phyloP scores from a whole-genome alignment of 2,329 filamentous ascomycete genomes.

The Rosellinia necatrix region DNA sequence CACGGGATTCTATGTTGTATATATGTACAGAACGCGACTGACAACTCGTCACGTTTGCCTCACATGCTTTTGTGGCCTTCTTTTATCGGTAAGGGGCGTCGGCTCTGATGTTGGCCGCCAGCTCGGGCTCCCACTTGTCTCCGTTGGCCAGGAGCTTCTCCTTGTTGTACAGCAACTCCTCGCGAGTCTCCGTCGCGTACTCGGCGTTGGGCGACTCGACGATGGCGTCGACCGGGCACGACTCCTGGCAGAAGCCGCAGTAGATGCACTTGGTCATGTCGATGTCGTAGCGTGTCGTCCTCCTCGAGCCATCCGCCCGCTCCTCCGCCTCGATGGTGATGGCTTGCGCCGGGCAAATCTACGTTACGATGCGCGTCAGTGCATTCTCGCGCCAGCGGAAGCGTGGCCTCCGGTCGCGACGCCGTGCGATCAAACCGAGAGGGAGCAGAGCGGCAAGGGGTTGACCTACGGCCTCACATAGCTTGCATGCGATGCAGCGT shows the following conservation, averaged over 20 bases:
- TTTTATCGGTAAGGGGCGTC: slow-evolving; percentile 87
- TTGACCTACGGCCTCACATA: slow-evolving; percentile 79
- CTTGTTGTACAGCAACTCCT: slow-evolving; percentile 98
- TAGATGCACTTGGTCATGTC: slow-evolving; percentile 99
- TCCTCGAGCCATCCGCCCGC: slow-evolving; percentile 90
- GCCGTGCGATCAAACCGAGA: background rate
- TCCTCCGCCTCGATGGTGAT: slow-evolving; percentile 99
- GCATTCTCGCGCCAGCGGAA: too few relatives aligned
- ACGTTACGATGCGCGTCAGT: slow-evolving; percentile 38
- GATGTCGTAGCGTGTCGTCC: slow-evolving; percentile 97
- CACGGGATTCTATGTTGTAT: slow-evolving; percentile 21
- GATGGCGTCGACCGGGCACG: slow-evolving; percentile 94
- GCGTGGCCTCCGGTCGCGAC: background rate
- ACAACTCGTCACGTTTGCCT: background rate
- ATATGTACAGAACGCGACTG: slow-evolving; percentile 28
- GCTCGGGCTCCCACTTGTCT: slow-evolving; percentile 97
- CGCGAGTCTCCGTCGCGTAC: slow-evolving; percentile 71
- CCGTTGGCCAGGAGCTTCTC: slow-evolving; percentile 87
- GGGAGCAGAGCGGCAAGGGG: background rate
- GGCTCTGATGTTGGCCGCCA: slow-evolving; percentile 88
- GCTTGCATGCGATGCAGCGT: slow-evolving; percentile 99
- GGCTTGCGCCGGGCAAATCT: slow-evolving; percentile 94
- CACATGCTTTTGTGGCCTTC: background rate
- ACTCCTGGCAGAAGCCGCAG: slow-evolving; percentile 99
- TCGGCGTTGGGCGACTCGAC: slow-evolving; percentile 67